Evolutionary conservation across 768 basidiomycete species (phyloP).

Genomic region (Kwoniella mangroviensis): DNA sequence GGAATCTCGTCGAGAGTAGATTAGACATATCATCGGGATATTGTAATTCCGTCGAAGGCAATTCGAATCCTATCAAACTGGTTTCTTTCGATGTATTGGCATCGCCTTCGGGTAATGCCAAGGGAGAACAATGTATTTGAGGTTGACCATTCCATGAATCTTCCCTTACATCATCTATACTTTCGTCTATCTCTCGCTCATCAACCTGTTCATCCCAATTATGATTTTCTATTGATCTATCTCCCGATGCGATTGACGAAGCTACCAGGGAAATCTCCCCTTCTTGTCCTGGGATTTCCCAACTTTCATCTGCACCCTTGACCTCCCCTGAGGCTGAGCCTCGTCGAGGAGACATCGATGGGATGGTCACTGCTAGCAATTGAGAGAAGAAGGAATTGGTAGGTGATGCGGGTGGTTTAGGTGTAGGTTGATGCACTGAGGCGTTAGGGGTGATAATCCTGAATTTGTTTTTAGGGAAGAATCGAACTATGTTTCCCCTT

Average conservation of each 20-base stretch:
- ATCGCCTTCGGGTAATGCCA: conserved; percentile 30
- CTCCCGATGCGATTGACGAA: conserved; percentile 31
- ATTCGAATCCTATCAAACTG: conserved; percentile 32
- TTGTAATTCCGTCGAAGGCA: conserved; percentile 33
- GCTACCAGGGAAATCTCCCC: conserved; percentile 49
- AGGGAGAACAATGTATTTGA: conserved; percentile 38
- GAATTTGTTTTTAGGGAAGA: conserved; percentile 54
- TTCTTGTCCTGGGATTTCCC: conserved; percentile 52
- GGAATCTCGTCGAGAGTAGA: conserved; percentile 38
- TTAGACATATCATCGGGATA: conserved; percentile 50
- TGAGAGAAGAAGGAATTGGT: conserved; percentile 47
- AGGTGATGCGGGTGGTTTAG: conserved; percentile 36
- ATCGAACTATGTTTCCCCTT: conserved; percentile 37
- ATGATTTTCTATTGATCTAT: background rate
- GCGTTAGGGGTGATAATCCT: conserved; percentile 51
- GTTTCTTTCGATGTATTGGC: conserved; percentile 27
- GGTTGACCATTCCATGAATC: conserved; percentile 46
- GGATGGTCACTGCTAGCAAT: conserved; percentile 44
- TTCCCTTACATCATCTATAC: conserved; percentile 18
- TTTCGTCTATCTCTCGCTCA: conserved; percentile 3
- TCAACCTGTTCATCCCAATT: conserved; percentile 15
- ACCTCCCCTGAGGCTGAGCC: background rate
- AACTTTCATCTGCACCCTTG: conserved; percentile 36
- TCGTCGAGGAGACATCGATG: conserved; percentile 42
- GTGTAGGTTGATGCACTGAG: conserved; percentile 23